A percentile compares a stretch with the other conserved stretches of the same genome.
These are phyloP conservation scores for Blepharisma stoltei DNA, from an alignment of 73 alveolate species.

Conservation along the genomic window DNA sequence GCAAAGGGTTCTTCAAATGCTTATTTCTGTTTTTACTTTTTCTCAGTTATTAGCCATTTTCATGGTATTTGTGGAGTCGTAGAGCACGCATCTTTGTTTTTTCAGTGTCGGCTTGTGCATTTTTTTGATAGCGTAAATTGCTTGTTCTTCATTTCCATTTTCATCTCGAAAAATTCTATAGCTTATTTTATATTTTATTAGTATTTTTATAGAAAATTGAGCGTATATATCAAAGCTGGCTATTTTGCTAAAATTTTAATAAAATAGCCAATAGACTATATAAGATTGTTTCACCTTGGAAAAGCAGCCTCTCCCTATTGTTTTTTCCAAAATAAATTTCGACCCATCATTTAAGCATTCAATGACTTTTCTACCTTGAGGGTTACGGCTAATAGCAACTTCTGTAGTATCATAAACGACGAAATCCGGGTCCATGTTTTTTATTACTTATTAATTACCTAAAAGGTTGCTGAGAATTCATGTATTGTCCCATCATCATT, in stretches of 20 bases:
- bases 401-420: too few relatives aligned
- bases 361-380: slow-evolving; percentile 1
- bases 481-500: neutral
- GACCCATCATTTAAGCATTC: slow-evolving; percentile 22
- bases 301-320: slow-evolving; percentile 28
- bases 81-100: slow-evolving; percentile 6
- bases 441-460: too few relatives aligned
- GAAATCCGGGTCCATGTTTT: too few relatives aligned
- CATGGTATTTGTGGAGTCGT: slow-evolving; percentile 6
- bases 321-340: neutral
- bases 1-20: slow-evolving; percentile 49
- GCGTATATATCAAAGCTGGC: too few relatives aligned
- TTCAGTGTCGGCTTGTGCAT: slow-evolving; percentile 13
- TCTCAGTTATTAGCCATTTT: slow-evolving; percentile 46
- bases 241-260: too few relatives aligned
- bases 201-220: too few relatives aligned
- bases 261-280: too few relatives aligned
- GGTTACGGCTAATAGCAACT: too few relatives aligned
- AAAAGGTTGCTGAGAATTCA: too few relatives aligned
- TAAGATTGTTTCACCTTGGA: slow-evolving; percentile 2
- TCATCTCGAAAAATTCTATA: slow-evolving; percentile 11
- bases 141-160: neutral
- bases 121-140: slow-evolving; percentile 9
- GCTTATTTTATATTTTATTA: too few relatives aligned
- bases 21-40: slow-evolving; percentile 60